Base-by-base conservation (phyloP, 805 yeast genomes). In the Candida patagonica region DNA sequence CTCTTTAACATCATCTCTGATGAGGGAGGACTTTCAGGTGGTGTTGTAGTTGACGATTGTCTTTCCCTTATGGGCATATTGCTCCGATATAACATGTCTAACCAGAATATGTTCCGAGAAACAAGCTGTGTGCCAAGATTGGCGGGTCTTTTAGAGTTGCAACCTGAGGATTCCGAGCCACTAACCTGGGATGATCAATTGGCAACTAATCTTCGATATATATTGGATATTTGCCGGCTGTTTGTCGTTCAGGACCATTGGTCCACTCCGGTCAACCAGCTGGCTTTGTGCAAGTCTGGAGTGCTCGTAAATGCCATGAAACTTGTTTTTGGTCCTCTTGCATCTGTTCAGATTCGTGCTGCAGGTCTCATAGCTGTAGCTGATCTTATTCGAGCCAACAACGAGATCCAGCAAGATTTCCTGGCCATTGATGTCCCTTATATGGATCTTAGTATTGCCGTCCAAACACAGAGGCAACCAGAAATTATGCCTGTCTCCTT, bases 11-110 rank as follows among this genome's bases (percentile, higher is more conserved):
- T 92, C 10, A 77, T 89, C 19, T 78, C 75, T 12, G 82, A 77
- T 46, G 96, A 88, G 59, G 96, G 95, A 24, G 95, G 95, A 3
- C 70, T 86, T 12, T 71, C 87, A 39, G 96, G 95, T 7, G 85
- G 92, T 15, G 70, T 86, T 25, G 76, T 86, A n/a, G 94, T 88
- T 6, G 92, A 84, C 55, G 97, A 92, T 60, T 84, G 95, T 57
- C 63, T 94, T 40, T 74, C 86, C 0, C 62, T 92, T 34, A 65
- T 89, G 6, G 70, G 80, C 13, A 82, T 80, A 52, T 66, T 92
- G 31, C 61, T 92, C 36, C 75, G 75, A 47, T 87, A 79, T 59
- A 92, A 89, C 55, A 80, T 89, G 1, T 78, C 94, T 2, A 94
- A 92, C 59, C 99, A 92, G 57, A 83, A 80, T 43, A 70, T 79